Conservation (phyloP, 2,329 filamentous ascomycete species). For the Ascochyta viciae-villosae region DNA sequence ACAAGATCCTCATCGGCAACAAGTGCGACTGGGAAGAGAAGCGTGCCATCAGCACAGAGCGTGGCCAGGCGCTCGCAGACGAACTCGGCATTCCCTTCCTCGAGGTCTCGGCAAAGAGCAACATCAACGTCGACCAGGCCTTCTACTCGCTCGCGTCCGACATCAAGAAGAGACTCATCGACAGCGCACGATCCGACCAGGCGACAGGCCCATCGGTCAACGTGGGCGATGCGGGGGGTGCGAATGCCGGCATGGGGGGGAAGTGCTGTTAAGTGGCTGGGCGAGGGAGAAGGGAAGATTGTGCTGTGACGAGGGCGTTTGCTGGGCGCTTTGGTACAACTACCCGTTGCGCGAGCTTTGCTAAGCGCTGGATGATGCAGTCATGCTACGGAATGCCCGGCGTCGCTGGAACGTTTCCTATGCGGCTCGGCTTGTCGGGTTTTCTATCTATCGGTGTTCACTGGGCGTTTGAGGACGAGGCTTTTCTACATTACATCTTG, state of each 20-base stretch:
- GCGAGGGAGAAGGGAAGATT: background rate
- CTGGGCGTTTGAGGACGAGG: slow-evolving; percentile 19
- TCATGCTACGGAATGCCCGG: slow-evolving; percentile 2
- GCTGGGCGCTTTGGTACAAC: background rate
- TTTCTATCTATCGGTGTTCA: slow-evolving; percentile 10
- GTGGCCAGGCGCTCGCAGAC: slow-evolving; percentile 90
- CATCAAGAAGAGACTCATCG: slow-evolving; percentile 98
- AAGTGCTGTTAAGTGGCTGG: slow-evolving; percentile 46
- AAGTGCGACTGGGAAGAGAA: slow-evolving; percentile 99
- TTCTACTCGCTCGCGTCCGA: slow-evolving; percentile 95
- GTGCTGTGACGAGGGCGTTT: slow-evolving; percentile 2
- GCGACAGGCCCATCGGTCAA: slow-evolving; percentile 40
- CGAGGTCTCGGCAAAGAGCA: slow-evolving; percentile 97
- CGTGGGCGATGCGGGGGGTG: slow-evolving; percentile 38
- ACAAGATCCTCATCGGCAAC: slow-evolving; percentile 99
- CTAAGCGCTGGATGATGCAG: slow-evolving; percentile 1
- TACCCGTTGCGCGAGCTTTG: slow-evolving; percentile 1
- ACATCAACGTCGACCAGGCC: slow-evolving; percentile 99
- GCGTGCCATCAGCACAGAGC: slow-evolving; percentile 89
- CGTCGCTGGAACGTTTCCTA: slow-evolving; percentile 1
- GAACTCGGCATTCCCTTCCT: slow-evolving; percentile 98
- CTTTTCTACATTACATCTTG: slow-evolving; percentile 23
- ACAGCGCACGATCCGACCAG: slow-evolving; percentile 79
- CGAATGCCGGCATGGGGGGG: slow-evolving; percentile 43
- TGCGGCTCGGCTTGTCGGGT: slow-evolving; percentile 3